Percentiles rank a stretch among this genome's conserved stretches.
phyloP scores from a whole-genome alignment of 2,329 filamentous ascomycete genomes.

The Colletotrichum sidae region DNA sequence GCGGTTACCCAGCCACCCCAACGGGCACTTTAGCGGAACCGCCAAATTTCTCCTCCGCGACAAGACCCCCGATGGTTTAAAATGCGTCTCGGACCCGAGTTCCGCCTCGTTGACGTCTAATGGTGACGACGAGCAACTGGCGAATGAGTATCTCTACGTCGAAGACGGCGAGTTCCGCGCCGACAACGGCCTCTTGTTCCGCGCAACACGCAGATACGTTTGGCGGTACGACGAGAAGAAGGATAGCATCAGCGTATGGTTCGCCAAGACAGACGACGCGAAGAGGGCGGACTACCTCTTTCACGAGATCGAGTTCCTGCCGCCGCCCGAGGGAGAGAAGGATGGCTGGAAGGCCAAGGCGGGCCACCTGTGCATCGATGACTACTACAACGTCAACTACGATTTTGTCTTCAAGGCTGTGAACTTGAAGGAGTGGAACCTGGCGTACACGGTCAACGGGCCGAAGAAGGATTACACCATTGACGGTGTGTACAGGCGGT shows the following conservation, averaged over 20 bases:
- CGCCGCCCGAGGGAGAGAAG: conserved; percentile 47
- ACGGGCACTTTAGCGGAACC: conserved; percentile 72
- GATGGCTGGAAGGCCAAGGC: conserved; percentile 73
- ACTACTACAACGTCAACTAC: conserved; percentile 78
- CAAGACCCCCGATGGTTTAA: conserved; percentile 66
- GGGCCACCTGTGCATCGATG: conserved; percentile 76
- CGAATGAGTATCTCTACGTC: conserved; percentile 74
- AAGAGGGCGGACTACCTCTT: conserved; percentile 78
- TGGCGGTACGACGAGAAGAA: conserved; percentile 74
- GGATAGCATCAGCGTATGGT: conserved; percentile 79
- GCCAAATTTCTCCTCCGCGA: conserved; percentile 73
- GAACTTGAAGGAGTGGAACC: conserved; percentile 67
- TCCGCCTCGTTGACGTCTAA: conserved; percentile 33
- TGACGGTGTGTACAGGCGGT: conserved; percentile 62
- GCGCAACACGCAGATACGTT: conserved; percentile 74
- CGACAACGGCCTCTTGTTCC: conserved; percentile 66
- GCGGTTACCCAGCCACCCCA: conserved; percentile 68
- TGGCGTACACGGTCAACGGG: conserved; percentile 75
- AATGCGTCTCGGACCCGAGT: conserved; percentile 42
- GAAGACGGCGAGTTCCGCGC: conserved; percentile 75
- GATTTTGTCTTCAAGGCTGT: conserved; percentile 72
- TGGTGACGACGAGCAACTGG: conserved; percentile 45
- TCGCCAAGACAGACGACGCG: conserved; percentile 72
- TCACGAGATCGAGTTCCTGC: conserved; percentile 75
- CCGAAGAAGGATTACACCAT: conserved; percentile 81